Base-by-base conservation (phyloP, 1,139 yeast genomes). In the Diutina mesorugosa region DNA sequence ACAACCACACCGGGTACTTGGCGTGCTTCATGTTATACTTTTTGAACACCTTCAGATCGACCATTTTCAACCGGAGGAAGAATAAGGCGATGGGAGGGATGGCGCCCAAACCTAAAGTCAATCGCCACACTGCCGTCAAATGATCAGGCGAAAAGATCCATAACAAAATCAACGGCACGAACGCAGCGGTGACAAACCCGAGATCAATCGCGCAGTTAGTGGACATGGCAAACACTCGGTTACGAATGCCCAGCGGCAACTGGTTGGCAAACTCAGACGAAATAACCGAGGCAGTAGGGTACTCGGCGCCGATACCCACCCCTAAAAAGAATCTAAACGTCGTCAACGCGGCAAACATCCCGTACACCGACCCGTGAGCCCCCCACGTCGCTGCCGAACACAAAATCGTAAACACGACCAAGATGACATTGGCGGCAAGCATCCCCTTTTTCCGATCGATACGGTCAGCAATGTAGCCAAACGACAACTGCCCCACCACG, bases 91-190 rank as follows among this genome's bases (percentile, higher is more conserved):
- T 64, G 55, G 97, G 98, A 50, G 95, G 91, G 58, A 91, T 79
- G n/a, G 90, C 96, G 67, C 98, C 98, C 41, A 91, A 72, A 51
- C 95, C 97, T 55, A 91, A 75, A n/a, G 96, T 83, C 57, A 90
- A 72, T 74, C 98, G 84, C 98, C 98, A 91, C 48, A 91, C 90
- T 2, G 89, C 86, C 53, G 82, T 81, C 68, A 90, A 78, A 67
- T 89, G 88, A 54, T 82, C 70, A 38, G 78, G 74, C 54, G 84
- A 75, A 69, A 87, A 90, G 61, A 91, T 91, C 91, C 95, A 87
- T 58, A 90, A 76, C 61, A 89, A 69, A 35, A 91, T 90, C 77
- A 90, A 78, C 52, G 97, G 96, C 16, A 89, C 95, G 66, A 91
- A 87, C 1, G 97, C 79, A 56, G 91, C 78, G 45, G 84, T 75